Conservation (phyloP, 1,139 yeast genomes). For the Geotrichum bryndzae region DNA sequence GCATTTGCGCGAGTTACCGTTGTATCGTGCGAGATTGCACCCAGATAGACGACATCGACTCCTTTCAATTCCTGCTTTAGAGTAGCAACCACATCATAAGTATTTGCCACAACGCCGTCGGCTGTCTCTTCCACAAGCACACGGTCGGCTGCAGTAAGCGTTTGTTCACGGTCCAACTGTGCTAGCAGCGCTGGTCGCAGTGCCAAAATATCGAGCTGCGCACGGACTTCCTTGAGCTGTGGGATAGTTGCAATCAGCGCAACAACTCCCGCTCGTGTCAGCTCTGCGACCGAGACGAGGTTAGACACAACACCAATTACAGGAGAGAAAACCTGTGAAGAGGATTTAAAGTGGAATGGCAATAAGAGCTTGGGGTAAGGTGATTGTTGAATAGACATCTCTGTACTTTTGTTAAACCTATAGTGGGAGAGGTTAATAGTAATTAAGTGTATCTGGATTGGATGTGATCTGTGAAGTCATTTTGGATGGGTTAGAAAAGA, state of each 20-base stretch:
- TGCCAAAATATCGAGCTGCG: not conserved
- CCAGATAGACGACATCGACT: conserved; percentile 5
- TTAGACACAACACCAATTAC: conserved; percentile 8
- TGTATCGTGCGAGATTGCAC: not conserved
- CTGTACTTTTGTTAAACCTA: not conserved
- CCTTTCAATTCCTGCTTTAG: not conserved
- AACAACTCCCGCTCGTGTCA: conserved; percentile 6
- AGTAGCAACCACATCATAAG: conserved; percentile 4
- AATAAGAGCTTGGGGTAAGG: not conserved
- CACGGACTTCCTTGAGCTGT: not conserved
- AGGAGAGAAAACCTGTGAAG: not conserved
- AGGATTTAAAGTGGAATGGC: not conserved
- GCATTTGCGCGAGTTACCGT: not conserved
- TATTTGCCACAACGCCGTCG: conserved; percentile 8
- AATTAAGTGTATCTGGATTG: not conserved
- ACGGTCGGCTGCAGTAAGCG: not conserved
- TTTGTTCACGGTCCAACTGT: not conserved
- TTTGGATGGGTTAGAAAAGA: not conserved
- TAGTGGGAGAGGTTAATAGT: not conserved
- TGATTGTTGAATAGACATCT: not conserved
- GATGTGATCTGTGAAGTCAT: not conserved
- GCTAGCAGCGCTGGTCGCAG: conserved; percentile 9
- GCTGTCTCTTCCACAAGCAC: conserved; percentile 2
- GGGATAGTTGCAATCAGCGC: conserved; percentile 6
- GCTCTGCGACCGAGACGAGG: not conserved